Evolutionary conservation across 208 protist species (phyloP).

Genomic region (Novymonas esmeraldas): DNA sequence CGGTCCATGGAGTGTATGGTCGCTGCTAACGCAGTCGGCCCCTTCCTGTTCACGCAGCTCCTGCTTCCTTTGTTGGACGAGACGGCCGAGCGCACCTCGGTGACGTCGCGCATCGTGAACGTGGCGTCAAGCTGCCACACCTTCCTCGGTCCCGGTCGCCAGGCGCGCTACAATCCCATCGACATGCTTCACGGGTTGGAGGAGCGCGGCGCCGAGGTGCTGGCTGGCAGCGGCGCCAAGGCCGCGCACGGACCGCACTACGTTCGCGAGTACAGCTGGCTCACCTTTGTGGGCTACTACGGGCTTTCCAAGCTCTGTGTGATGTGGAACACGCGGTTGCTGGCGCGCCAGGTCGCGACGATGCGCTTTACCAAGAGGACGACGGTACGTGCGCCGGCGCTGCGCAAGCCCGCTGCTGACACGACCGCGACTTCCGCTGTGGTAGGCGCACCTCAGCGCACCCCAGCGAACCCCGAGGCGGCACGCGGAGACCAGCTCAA

Average conservation of each 20-base stretch:
- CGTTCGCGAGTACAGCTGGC: constrained; percentile 48
- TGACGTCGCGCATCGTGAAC: constrained; percentile 83
- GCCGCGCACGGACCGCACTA: constrained; percentile 12
- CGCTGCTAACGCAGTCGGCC: constrained; percentile 81
- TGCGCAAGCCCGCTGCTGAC: background rate
- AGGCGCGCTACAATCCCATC: constrained; percentile 40
- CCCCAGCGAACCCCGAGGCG: background rate
- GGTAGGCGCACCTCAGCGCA: background rate
- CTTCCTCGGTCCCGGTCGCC: constrained; percentile 56
- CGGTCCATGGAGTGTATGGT: constrained; percentile 72
- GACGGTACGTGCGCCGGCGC: background rate
- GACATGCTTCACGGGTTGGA: constrained; percentile 68
- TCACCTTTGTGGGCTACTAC: constrained; percentile 86
- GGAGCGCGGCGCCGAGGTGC: constrained; percentile 20
- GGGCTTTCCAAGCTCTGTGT: constrained; percentile 87
- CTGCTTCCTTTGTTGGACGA: constrained; percentile 71
- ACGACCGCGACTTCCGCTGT: background rate
- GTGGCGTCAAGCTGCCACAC: constrained; percentile 88
- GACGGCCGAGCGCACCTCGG: constrained; percentile 52
- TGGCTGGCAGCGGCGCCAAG: background rate
- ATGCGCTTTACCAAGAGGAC: constrained; percentile 34
- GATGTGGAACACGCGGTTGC: constrained; percentile 80
- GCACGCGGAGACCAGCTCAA: constrained; percentile 25
- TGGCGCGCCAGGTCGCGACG: constrained; percentile 50
- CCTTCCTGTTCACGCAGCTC: constrained; percentile 76